Percentiles rank a stretch among this genome's conserved stretches.
phyloP scores from a whole-genome alignment of 2,329 filamentous ascomycete genomes.

The Cladosporium oxysporum region DNA sequence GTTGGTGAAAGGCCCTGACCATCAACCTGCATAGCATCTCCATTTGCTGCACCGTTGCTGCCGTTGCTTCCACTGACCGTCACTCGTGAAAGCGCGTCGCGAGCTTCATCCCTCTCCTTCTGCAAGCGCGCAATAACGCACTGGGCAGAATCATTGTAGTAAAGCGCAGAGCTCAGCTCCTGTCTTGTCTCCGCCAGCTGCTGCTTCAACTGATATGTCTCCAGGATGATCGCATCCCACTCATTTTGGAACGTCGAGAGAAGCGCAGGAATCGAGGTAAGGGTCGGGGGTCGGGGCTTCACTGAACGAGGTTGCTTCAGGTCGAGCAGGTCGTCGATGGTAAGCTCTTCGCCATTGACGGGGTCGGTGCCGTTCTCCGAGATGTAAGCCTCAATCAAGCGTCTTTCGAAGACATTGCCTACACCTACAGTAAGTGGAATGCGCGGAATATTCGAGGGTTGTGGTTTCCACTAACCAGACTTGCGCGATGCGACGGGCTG shows the following conservation, averaged over 20 bases:
- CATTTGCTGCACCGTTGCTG: slow-evolving; percentile 50
- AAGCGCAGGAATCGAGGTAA: slow-evolving; percentile 94
- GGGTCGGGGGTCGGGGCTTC: slow-evolving; percentile 83
- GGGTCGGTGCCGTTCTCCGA: slow-evolving; percentile 91
- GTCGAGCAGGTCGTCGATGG: slow-evolving; percentile 80
- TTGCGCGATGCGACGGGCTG: slow-evolving; percentile 93
- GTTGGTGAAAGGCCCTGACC: slow-evolving; percentile 72
- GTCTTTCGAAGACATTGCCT: slow-evolving; percentile 92
- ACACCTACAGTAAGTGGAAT: slow-evolving; percentile 35
- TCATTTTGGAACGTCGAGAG: slow-evolving; percentile 96
- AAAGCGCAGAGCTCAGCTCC: slow-evolving; percentile 89
- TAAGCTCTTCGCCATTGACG: slow-evolving; percentile 80
- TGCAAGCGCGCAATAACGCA: slow-evolving; percentile 88
- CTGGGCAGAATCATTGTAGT: slow-evolving; percentile 96
- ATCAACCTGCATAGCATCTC: slow-evolving; percentile 93
- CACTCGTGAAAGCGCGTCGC: slow-evolving; percentile 83
- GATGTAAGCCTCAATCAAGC: slow-evolving; percentile 92
- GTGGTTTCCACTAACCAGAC: slow-evolving; percentile 64
- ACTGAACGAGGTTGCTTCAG: slow-evolving; percentile 82
- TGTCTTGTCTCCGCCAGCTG: slow-evolving; percentile 87
- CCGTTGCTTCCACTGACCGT: slow-evolving; percentile 62
- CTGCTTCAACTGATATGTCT: slow-evolving; percentile 88
- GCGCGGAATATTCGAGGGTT: slow-evolving; percentile 34
- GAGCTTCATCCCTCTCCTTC: slow-evolving; percentile 89
- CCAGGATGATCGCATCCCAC: slow-evolving; percentile 91